phyloP scores from a whole-genome alignment of 495 filamentous ascomycete species.

The Paragyromitra xinjiangensis region DNA sequence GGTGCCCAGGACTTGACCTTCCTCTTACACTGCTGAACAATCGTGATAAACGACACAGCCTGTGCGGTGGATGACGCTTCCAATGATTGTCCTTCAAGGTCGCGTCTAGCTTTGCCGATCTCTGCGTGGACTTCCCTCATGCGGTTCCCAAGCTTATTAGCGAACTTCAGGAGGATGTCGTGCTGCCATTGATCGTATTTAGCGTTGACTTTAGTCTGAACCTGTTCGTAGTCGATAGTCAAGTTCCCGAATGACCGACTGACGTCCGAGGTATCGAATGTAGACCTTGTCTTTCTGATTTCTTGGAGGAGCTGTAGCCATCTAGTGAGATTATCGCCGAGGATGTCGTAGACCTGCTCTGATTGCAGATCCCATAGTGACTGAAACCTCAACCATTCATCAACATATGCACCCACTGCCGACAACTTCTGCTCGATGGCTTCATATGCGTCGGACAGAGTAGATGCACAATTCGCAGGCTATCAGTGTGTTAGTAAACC shows the following conservation, averaged over 20 bases:
- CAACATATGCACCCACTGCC: slow-evolving; percentile 81
- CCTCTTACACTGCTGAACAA: slow-evolving; percentile 92
- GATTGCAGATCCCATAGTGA: slow-evolving; percentile 97
- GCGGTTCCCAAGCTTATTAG: slow-evolving; percentile 82
- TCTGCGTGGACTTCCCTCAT: slow-evolving; percentile 90
- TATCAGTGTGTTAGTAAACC: slow-evolving; percentile 31
- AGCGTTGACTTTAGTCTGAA: slow-evolving; percentile 95
- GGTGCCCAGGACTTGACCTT: slow-evolving; percentile 93
- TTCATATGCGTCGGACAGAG: slow-evolving; percentile 78
- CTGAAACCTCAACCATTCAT: slow-evolving; percentile 98
- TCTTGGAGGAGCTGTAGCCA: slow-evolving; percentile 96
- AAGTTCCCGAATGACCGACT: slow-evolving; percentile 91
- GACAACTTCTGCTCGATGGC: slow-evolving; percentile 80
- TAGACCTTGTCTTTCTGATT: slow-evolving; percentile 88
- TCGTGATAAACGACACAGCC: slow-evolving; percentile 97
- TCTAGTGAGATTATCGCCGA: slow-evolving; percentile 88
- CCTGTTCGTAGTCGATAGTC: slow-evolving; percentile 95
- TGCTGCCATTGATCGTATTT: slow-evolving; percentile 99
- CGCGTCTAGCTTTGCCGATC: slow-evolving; percentile 83
- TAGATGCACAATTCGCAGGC: slow-evolving; percentile 75
- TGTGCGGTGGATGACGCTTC: slow-evolving; percentile 93
- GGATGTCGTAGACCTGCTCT: slow-evolving; percentile 87
- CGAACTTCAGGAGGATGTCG: slow-evolving; percentile 93
- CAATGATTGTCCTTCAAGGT: slow-evolving; percentile 87
- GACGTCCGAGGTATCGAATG: slow-evolving; percentile 94